A percentile compares a stretch with the other conserved stretches of the same genome.
These are phyloP conservation scores for Waltergamsia citrina DNA, from an alignment of 2,329 filamentous ascomycete species.

Conservation along the genomic window DNA sequence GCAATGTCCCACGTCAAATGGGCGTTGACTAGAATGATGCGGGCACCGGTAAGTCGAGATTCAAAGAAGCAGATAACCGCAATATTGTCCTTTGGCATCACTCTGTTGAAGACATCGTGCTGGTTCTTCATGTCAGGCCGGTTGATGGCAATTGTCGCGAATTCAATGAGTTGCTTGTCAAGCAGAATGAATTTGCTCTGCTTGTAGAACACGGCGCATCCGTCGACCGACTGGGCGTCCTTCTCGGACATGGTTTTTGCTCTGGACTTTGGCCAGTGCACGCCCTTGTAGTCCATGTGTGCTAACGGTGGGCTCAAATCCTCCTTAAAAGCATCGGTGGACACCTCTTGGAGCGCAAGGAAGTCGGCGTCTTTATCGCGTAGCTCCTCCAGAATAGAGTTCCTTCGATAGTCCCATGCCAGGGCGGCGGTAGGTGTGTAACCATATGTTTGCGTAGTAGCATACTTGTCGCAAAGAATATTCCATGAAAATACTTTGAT, in stretches of 20 bases:
- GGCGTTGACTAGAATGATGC: slow-evolving; percentile 86
- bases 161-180: slow-evolving; percentile 91
- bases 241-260: slow-evolving; percentile 87
- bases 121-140: slow-evolving; percentile 95
- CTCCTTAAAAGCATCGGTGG: slow-evolving; percentile 83
- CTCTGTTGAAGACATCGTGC: slow-evolving; percentile 94
- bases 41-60: slow-evolving; percentile 80
- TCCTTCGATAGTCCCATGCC: slow-evolving; percentile 77
- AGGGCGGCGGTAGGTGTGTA: slow-evolving; percentile 80
- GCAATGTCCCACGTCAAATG: slow-evolving; percentile 93
- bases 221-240: slow-evolving; percentile 84
- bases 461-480: slow-evolving; percentile 88
- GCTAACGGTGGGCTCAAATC: slow-evolving; percentile 84
- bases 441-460: slow-evolving; percentile 75
- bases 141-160: slow-evolving; percentile 85
- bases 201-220: slow-evolving; percentile 96
- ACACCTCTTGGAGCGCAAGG: slow-evolving; percentile 87
- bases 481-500: slow-evolving; percentile 91
- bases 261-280: slow-evolving; percentile 85
- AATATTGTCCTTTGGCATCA: slow-evolving; percentile 98
- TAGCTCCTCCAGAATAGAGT: slow-evolving; percentile 77
- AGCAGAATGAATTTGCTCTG: slow-evolving; percentile 87
- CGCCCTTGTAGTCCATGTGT: slow-evolving; percentile 82
- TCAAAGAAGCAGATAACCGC: slow-evolving; percentile 88
- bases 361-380: slow-evolving; percentile 75